Evolutionary conservation across 768 basidiomycete genomes (phyloP), one percentile per base, ranked within the genome.

Genomic region (Tulasnella sp.): DNA sequence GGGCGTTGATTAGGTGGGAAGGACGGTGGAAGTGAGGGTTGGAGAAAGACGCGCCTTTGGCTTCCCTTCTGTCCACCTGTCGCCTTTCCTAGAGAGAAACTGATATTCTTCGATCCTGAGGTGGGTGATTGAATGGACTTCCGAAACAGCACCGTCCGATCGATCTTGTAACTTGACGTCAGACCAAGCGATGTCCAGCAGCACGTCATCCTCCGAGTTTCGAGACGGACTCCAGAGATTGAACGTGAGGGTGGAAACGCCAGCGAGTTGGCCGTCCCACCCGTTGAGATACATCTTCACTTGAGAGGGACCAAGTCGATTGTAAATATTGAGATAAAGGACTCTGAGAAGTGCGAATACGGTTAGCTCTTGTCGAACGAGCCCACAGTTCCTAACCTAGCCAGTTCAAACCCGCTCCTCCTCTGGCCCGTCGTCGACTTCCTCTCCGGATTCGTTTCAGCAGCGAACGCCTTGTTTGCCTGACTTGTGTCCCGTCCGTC

Each of bases 101-200:
- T 39, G 32, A 35, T 40, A 48, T 10, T 72, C 69, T 18, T 35
- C 37, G 16, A 70, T 37, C 32, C 76, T 61, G 57, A 77, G 18
- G 29, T 77, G 76, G 13, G 70, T 72, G 42, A 42, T 77, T 20
- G 70, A 37, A 32, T 75, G 55, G 32, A 18, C 11, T n/a, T 48
- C 74, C 1, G 29, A 35, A 16, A 48, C 46, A 61, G 15, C 29
- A 5, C 37, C 35, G 26, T 20, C 57, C 18, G 7, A 37, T 20
- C 44, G 15, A n/a, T 39, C 48, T 37, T 29, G 44, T 6, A 75
- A 48, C 16, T 48, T 75, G 57, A 75, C 55, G 6, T 51, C 40
- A 15, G 51, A 57, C 74, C 74, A 75, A 13, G 51, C 74, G 7
- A 75, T 75, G 57, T 75, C 74, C 29, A 75, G 74, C n/a, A 75